These are phyloP conservation scores for Podosphaera fusca DNA, from an alignment of 2,329 filamentous ascomycete genomes.

Conservation along the genomic window DNA sequence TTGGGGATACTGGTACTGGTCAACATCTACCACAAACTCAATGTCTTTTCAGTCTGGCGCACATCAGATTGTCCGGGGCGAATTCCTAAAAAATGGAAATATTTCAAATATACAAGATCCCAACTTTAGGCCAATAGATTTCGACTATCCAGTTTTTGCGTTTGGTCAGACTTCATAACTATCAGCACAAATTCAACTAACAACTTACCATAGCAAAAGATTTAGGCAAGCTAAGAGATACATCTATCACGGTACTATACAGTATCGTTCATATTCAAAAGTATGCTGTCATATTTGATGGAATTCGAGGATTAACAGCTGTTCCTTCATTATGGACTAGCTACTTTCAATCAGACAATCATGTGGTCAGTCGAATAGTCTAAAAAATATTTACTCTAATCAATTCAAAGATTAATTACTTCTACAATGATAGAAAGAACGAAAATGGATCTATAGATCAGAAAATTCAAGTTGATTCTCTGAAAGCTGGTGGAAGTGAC, in stretches of 20 bases:
- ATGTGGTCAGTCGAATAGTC: slow-evolving; percentile 21
- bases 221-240: slow-evolving; percentile 8
- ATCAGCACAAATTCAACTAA: neutral
- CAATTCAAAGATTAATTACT: slow-evolving; percentile 30
- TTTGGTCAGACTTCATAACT: slow-evolving; percentile 21
- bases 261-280: slow-evolving; percentile 13
- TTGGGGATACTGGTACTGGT: slow-evolving; percentile 65
- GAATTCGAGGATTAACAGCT: slow-evolving; percentile 27
- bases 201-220: slow-evolving; percentile 6
- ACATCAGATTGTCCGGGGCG: slow-evolving; percentile 37
- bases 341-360: slow-evolving; percentile 40
- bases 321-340: slow-evolving; percentile 60
- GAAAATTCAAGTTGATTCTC: slow-evolving; percentile 42
- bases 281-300: slow-evolving; percentile 11
- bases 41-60: slow-evolving; percentile 46
- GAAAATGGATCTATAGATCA: slow-evolving; percentile 44
- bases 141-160: slow-evolving; percentile 60
- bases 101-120: slow-evolving; percentile 42
- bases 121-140: slow-evolving; percentile 41
- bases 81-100: slow-evolving; percentile 39
- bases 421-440: slow-evolving; percentile 51
- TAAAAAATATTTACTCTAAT: neutral
- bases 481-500: slow-evolving; percentile 45
- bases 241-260: slow-evolving; percentile 8
- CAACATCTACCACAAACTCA: slow-evolving; percentile 32